These are phyloP conservation scores for Penicillium mononematosum DNA, from an alignment of 495 filamentous ascomycete species.

Conservation along the genomic window DNA sequence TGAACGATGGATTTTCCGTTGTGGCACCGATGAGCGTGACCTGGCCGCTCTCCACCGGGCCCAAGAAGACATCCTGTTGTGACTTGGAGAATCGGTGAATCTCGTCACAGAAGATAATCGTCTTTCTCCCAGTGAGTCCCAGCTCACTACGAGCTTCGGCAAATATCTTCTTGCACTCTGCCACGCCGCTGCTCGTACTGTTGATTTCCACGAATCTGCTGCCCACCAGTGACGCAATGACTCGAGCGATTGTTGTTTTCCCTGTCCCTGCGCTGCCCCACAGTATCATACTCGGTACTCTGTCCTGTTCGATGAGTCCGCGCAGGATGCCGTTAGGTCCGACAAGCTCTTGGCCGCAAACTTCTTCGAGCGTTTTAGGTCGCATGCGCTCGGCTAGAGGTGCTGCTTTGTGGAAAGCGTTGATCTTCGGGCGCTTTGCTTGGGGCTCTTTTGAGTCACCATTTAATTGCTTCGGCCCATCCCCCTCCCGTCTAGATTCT, in stretches of 20 bases:
- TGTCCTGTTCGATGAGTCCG: conserved; percentile 82
- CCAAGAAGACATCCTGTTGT: conserved; percentile 94
- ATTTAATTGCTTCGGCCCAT: conserved; percentile 17
- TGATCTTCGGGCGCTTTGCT: conserved; percentile 61
- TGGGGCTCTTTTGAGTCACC: conserved; percentile 32
- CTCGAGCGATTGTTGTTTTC: conserved; percentile 95
- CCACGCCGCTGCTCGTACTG: conserved; percentile 87
- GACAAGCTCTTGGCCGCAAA: conserved; percentile 89
- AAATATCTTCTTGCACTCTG: conserved; percentile 93
- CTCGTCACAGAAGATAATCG: conserved; percentile 97
- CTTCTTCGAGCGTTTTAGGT: conserved; percentile 76
- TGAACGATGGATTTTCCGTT: conserved; percentile 96
- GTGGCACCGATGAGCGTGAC: conserved; percentile 93
- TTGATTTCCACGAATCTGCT: conserved; percentile 94
- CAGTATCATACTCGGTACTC: conserved; percentile 90
- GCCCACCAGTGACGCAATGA: conserved; percentile 77
- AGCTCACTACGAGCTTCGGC: conserved; percentile 80
- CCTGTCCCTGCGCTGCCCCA: conserved; percentile 93
- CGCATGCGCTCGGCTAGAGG: conserved; percentile 95
- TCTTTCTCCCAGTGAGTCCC: conserved; percentile 77
- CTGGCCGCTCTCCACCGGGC: conserved; percentile 86
- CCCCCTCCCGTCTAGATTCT: conserved; percentile 19
- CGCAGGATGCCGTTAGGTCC: conserved; percentile 80
- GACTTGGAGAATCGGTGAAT: conserved; percentile 92
- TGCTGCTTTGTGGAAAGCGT: conserved; percentile 63